Conservation (phyloP, 352 stramenopile species). For the Paralagenidium karlingii region DNA sequence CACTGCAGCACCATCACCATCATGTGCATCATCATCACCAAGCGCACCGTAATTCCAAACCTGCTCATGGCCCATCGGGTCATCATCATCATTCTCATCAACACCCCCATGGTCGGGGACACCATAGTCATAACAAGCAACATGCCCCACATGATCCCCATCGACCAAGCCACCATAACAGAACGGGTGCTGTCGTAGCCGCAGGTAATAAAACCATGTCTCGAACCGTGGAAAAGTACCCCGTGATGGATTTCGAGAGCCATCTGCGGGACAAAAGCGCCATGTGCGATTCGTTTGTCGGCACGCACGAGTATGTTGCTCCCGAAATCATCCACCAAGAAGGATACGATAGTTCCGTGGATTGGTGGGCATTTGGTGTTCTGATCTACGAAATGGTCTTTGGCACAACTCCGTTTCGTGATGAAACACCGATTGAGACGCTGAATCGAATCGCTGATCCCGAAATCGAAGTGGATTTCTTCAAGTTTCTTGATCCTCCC, state of each 20-base stretch:
- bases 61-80: too few species aligned
- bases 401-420: slow-evolving; percentile 33
- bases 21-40: too few species aligned
- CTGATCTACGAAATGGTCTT: slow-evolving; percentile 54
- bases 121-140: too few species aligned
- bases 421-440: slow-evolving; percentile 22
- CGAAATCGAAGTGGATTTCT: slow-evolving; percentile 32
- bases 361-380: slow-evolving; percentile 58
- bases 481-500: slow-evolving; percentile 42
- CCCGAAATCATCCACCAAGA: slow-evolving; percentile 47
- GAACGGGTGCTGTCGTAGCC: not conserved
- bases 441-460: slow-evolving; percentile 35
- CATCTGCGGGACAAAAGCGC: slow-evolving; percentile 26
- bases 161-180: not conserved
- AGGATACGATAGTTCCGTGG: slow-evolving; percentile 41
- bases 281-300: slow-evolving; percentile 25
- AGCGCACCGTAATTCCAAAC: too few species aligned
- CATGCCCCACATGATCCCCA: too few species aligned
- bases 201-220: not conserved
- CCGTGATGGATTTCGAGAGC: slow-evolving; percentile 35
- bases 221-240: slow-evolving; percentile 7
- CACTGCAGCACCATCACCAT: too few species aligned
- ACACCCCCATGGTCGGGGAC: too few species aligned
- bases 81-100: too few species aligned
- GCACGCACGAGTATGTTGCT: slow-evolving; percentile 51